A percentile compares a stretch with the other conserved stretches of the same genome.
Evolutionary conservation across 306 rosid species (phyloP).

Genomic region (Pterocarpus santalinus): DNA sequence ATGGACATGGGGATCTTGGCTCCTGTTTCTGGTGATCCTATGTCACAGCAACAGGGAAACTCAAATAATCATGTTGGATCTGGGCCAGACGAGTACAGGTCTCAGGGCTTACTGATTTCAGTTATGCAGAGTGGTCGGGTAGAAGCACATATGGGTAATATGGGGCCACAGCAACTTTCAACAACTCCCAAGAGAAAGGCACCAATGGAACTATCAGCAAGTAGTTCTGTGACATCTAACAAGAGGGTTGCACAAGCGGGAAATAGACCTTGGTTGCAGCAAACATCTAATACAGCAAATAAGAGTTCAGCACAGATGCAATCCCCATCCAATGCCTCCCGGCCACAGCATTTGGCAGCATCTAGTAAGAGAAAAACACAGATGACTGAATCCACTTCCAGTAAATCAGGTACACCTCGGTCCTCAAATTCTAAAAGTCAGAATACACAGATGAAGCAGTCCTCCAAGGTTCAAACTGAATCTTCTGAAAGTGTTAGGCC

Average conservation of each 20-base stretch:
- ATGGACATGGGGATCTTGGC: slow-evolving; percentile 58
- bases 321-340: slow-evolving; percentile 52
- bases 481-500: slow-evolving; percentile 88
- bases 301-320: slow-evolving; percentile 58
- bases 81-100: slow-evolving; percentile 47
- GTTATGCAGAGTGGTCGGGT: slow-evolving; percentile 56
- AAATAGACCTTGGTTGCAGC: slow-evolving; percentile 85
- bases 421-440: slow-evolving; percentile 61
- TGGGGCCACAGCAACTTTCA: slow-evolving; percentile 54
- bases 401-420: slow-evolving; percentile 72
- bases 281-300: slow-evolving; percentile 54
- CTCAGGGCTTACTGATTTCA: slow-evolving; percentile 56
- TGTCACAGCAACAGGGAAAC: slow-evolving; percentile 54
- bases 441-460: slow-evolving; percentile 55
- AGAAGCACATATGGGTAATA: slow-evolving; percentile 44
- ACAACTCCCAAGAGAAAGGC: slow-evolving; percentile 78
- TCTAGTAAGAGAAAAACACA: slow-evolving; percentile 69
- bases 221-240: slow-evolving; percentile 49
- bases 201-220: slow-evolving; percentile 51
- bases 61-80: slow-evolving; percentile 54
- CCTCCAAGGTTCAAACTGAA: slow-evolving; percentile 68
- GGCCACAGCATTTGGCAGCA: slow-evolving; percentile 48
- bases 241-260: slow-evolving; percentile 69
- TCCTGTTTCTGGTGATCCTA: slow-evolving; percentile 56
- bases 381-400: slow-evolving; percentile 57